Base-by-base conservation (phyloP, 768 basidiomycete species). In the Lentinula lateritia region DNA sequence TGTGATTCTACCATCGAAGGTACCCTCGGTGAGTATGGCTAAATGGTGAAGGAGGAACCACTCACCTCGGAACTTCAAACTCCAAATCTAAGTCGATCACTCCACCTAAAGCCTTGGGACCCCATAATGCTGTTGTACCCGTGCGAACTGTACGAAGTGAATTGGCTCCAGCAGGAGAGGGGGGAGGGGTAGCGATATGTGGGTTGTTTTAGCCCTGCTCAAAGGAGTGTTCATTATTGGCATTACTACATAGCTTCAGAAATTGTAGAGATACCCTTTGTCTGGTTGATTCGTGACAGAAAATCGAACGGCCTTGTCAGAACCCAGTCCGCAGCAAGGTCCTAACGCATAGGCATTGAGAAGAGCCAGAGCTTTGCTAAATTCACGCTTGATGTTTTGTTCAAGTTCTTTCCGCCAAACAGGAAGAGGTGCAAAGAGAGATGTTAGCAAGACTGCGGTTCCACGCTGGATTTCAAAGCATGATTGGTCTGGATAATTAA, bases 371-470 rank as follows among this genome's bases (percentile, higher is more conserved):
- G 91, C 90, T 68, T 97, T 97, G 4, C 79, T 85, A 67, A 90
- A 95, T 66, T 98, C 96, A 45, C 94, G 85, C 70, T 96, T 98
- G 0, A 81, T 78, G 66, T 96, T 95, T 58, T 92, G 78, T 68
- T 93, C 88, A 36, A 98, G 82, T 66, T 98, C 97, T 71, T 95
- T 95, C 6, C 93, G 80, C 5, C 96, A 83, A 6, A 99, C 97
- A 0, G 97, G 93, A 0, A 98, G 79, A 0, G 90, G 83, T 6
- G 78, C 75, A 73, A 98, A 98, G 0, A 96, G 77, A 34, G 84
- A 83, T 0, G 83, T 78, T 2, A 97, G 73, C 0, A 76, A 75
- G 18, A 95, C 81, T 0, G 95, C 95, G 0, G 96, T 98, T 5
- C 97, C 97, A 62, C 88, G 81, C 93, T 98, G 67, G 41, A 60